Evolutionary conservation across 176 grass and related monocot genomes (phyloP).

Genomic region (Oryza meyeriana): DNA sequence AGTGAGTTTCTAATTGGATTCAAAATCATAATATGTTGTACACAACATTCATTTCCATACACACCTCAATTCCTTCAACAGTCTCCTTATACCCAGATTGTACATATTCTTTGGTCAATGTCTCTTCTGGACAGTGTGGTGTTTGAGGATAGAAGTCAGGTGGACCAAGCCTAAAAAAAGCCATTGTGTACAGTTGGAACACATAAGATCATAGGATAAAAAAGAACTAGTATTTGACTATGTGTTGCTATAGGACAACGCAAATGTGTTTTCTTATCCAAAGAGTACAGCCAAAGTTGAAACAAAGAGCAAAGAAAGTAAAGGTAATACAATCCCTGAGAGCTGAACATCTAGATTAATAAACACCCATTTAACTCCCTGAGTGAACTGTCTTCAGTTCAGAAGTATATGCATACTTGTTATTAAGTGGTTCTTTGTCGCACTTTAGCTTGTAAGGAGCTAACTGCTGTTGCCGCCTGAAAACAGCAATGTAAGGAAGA

Average conservation of each 20-base stretch:
- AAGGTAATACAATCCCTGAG: neutral
- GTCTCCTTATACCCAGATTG: conserved; percentile 96
- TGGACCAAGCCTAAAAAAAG: conserved; percentile 79
- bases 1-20: neutral
- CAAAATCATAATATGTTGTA: neutral
- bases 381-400: conserved; percentile 18
- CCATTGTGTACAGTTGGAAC: neutral
- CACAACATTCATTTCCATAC: conserved; percentile 24
- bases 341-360: neutral
- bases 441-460: conserved; percentile 92
- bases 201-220: conserved; percentile 10
- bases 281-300: neutral
- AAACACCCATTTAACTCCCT: neutral
- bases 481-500: conserved; percentile 31
- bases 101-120: conserved; percentile 92
- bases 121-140: conserved; percentile 94
- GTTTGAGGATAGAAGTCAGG: conserved; percentile 97
- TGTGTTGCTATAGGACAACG: neutral
- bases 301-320: neutral
- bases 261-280: neutral
- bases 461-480: conserved; percentile 87
- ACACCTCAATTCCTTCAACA: conserved; percentile 98
- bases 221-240: neutral
- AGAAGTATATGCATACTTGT: conserved; percentile 51
- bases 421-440: conserved; percentile 85